Base-by-base conservation (phyloP, 441 rosid species). In the Metrosideros polymorpha region DNA sequence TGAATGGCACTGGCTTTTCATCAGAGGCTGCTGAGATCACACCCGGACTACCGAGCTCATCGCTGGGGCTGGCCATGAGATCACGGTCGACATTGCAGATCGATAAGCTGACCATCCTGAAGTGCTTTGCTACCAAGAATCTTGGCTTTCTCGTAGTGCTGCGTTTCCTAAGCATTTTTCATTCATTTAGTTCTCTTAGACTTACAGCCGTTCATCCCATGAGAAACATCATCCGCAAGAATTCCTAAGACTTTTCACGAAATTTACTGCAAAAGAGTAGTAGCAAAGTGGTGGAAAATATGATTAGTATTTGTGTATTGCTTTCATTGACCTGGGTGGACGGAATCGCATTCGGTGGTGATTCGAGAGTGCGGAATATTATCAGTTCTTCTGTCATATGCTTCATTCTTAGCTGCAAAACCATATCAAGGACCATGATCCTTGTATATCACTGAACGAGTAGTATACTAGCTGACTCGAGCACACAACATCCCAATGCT, bases 301-400 rank as follows among this genome's bases (percentile, higher is more conserved):
- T 59, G 29, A 59, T 0, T 59, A 6, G 30, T 29, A 6, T 59
- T 14, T 15, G 35, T 59, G 35, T 2, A 15, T 29, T 14, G 6
- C 71, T 29, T 13, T n/a, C 35, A 59, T 0, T 13, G 35, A 59
- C 5, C 71, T n/a, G 19, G 66, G 35, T 14, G 35, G 35, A n/a
- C 22, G 35, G 32, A 59, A 29, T 29, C 66, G 27, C 10, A 6
- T 29, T 59, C 0, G 66, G 66, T n/a, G 35, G 66, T 0, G 35
- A n/a, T 59, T 0, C 18, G 35, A 59, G 22, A 59, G 66, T 14
- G 0, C 3, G 35, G 9, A 29, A 59, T 0, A 15, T 59, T 30
- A 59, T 59, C 0, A 29, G 32, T 59, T 59, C 66, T 7, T 59
- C 66, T 59, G 35, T 59, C 19, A n/a, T n/a, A 29, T 13, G 35